Evolutionary conservation across 805 yeast species (phyloP).

Genomic region (Dipodascus albidus): DNA sequence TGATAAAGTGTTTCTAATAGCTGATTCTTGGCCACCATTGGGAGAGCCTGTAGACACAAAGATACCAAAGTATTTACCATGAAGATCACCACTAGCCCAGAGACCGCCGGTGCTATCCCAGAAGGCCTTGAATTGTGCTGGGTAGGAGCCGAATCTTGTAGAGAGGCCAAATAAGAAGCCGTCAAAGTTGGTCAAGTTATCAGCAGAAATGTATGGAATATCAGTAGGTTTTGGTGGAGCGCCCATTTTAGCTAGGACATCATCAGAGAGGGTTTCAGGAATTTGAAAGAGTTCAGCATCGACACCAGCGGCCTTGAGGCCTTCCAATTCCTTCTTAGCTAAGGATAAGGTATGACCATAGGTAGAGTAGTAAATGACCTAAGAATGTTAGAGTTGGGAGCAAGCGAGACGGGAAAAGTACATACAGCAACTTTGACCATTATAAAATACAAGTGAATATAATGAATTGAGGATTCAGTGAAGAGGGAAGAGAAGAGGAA

Average conservation of each 20-base stretch:
- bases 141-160: constrained; percentile 72
- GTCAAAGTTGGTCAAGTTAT: constrained; percentile 56
- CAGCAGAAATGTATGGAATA: constrained; percentile 44
- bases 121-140: constrained; percentile 69
- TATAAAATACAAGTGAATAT: not conserved
- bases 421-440: constrained; percentile 14
- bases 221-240: constrained; percentile 41
- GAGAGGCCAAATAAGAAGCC: constrained; percentile 81
- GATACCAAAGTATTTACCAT: constrained; percentile 64
- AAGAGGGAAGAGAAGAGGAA: not conserved
- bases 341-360: constrained; percentile 65
- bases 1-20: constrained; percentile 52
- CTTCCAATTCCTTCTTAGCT: constrained; percentile 58
- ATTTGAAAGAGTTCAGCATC: constrained; percentile 62
- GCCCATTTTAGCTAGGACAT: constrained; percentile 38
- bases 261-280: constrained; percentile 60
- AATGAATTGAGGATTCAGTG: not conserved
- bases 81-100: constrained; percentile 65
- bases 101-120: constrained; percentile 70
- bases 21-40: constrained; percentile 78
- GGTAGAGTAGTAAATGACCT: constrained; percentile 54
- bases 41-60: constrained; percentile 64
- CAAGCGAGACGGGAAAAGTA: not conserved
- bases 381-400: not conserved
- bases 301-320: constrained; percentile 54